Evolutionary conservation across 805 yeast genomes (phyloP), one percentile per base, ranked within the genome.

Genomic region (Nakazawaea ishiwadae): DNA sequence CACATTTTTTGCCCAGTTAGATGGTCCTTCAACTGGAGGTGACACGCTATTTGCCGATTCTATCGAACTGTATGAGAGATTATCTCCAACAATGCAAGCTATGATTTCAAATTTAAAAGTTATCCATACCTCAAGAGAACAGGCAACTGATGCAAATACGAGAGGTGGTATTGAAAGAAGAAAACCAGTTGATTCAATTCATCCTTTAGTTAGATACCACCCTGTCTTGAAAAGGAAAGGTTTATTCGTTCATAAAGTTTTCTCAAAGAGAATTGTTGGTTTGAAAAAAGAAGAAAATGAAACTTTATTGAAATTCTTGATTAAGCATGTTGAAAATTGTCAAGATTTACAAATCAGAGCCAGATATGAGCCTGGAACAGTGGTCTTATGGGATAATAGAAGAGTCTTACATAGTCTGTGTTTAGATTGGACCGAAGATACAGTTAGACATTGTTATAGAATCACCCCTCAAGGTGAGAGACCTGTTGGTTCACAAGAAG

Each of bases 341-440:
- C 73, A 71, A 44, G 88, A 81, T 56, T 68, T 81, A 50, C 86
- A 82, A 49, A 65, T 81, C 40, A 73, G 90, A 55, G 85, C 86
- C 35, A 69, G 60, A 41, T 84, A 88, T 84, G 81, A 77, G 54
- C 79, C 81, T 40, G 72, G 74, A 37, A 74, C 88, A 1, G 82
- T 84, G 39, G 86, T 80, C 15, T 60, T 82, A 20, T 84, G 91
- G 91, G 93, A 84, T 54, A 84, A 84, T 68, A 77, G 93, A 57
- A 68, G 82, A 54, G 73, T 79, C 8, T 62, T 74, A 19, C 93
- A 84, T 58, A 67, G 84, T 11, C 88, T 89, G 12, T 69, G 79
- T 14, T 72, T 77, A 42, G 91, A 84, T 53, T 84, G 86, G 81
- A 82, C 75, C 49, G 68, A 74, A 35, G 80, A 83, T 14, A 75